Evolutionary conservation across 2,329 filamentous ascomycete genomes (phyloP).

Genomic region (Colletotrichum neosansevieriae): DNA sequence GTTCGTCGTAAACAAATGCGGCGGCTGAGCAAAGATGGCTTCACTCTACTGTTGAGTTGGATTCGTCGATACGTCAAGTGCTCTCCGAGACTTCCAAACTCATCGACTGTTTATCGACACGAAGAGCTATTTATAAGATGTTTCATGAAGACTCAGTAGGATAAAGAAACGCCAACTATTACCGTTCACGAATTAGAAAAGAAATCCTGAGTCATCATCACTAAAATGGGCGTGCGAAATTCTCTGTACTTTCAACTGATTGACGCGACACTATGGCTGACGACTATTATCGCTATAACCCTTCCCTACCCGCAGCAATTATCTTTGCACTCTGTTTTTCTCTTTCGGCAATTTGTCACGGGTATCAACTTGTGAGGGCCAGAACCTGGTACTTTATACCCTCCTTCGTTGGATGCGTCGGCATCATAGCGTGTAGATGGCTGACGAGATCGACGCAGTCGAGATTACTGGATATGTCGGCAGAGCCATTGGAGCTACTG

Average conservation of each 20-base stretch:
- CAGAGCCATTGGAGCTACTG: constrained; percentile 56
- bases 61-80: neutral
- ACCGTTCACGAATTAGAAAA: too few species aligned
- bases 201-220: too few species aligned
- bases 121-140: too few species aligned
- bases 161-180: too few species aligned
- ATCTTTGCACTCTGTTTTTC: constrained; percentile 56
- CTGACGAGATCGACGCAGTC: constrained; percentile 48
- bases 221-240: too few species aligned
- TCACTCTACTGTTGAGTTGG: neutral
- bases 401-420: constrained; percentile 62
- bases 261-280: neutral
- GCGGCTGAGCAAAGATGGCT: constrained; percentile 11
- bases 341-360: constrained; percentile 53
- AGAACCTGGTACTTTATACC: constrained; percentile 66
- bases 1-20: neutral
- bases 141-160: too few species aligned
- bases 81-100: neutral
- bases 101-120: too few species aligned
- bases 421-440: constrained; percentile 51
- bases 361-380: constrained; percentile 53
- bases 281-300: constrained; percentile 61
- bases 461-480: constrained; percentile 65
- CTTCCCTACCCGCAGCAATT: constrained; percentile 56
- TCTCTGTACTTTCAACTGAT: too few species aligned